Evolutionary conservation across 140 eudicot species (phyloP), one percentile per base, ranked within the genome.

Genomic region (Anethum foeniculum): DNA sequence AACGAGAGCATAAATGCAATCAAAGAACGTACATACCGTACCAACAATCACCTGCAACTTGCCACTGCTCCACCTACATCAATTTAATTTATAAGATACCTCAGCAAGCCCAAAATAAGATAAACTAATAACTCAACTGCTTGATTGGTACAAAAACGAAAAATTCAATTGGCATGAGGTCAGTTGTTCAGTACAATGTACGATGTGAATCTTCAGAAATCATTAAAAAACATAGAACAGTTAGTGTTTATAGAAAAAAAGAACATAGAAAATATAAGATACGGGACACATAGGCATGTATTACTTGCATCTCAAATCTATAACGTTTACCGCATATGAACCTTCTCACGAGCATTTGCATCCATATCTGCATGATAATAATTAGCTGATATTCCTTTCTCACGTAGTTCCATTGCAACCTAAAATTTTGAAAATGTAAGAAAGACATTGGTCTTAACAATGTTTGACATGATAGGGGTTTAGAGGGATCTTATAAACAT

Each of bases 331-430:
- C 94, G 80, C 87, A 75, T 83, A 81, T 96, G 99, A 87, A 96
- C 97, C 76, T 86, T 91, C 83, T 93, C 96, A 80, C 98, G 97
- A 65, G 87, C 86, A 83, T 87, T 86, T 75, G 86, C 97, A 80
- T 96, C 99, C 99, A 92, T 96, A 87, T 96, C 98, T 54, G 98
- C 98, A 85, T 96, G 99, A 85, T 96, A 96, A 84, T 87, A 85
- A 83, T 93, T 96, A 79, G 99, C 99, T 60, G 93, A 87, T 79
- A 96, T 91, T 54, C 96, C 94, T 78, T 96, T 91, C 77, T 89
- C 92, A 56, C 93, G 89, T 79, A 96, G 83, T 86, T 96, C 99
- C 83, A 80, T 87, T 58, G 98, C 97, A 88, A 96, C 98, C 99
- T 96, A 87, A 76, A 83, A 25, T 88, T 84, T 84, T 62, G 80